Percentiles rank a stretch among this genome's conserved stretches.
These are phyloP conservation scores for Solanum boliviense DNA, from an alignment of 257 asterid genomes.

Conservation along the genomic window DNA sequence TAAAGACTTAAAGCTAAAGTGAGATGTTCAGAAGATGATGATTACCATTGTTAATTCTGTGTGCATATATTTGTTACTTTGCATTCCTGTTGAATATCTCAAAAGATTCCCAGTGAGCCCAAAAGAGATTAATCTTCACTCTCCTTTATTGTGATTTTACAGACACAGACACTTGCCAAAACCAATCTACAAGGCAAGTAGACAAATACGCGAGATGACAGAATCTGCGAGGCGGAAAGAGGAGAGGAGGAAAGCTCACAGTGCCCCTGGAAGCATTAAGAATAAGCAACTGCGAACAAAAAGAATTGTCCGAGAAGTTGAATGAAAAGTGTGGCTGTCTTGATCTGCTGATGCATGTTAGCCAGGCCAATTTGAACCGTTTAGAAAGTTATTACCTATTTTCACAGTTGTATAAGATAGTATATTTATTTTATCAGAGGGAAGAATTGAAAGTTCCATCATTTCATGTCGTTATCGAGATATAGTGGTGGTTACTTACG, in stretches of 20 bases:
- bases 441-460: not conserved
- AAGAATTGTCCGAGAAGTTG: conserved; percentile 65
- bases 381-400: not conserved
- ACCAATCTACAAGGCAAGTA: conserved; percentile 66
- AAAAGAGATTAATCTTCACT: not conserved
- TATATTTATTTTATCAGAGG: not conserved
- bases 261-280: conserved; percentile 76
- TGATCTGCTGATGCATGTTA: not conserved
- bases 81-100: not conserved
- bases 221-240: conserved; percentile 63
- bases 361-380: not conserved
- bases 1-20: not conserved
- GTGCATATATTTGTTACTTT: not conserved
- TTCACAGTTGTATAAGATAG: not conserved
- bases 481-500: not conserved
- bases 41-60: not conserved
- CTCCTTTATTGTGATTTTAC: conserved; percentile 12
- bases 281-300: conserved; percentile 38
- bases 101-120: not conserved
- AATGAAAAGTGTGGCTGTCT: conserved; percentile 22
- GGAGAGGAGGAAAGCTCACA: conserved; percentile 78
- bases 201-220: conserved; percentile 42
- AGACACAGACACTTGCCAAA: conserved; percentile 93
- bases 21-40: not conserved
- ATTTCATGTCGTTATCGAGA: not conserved